phyloP scores from a whole-genome alignment of 2,329 filamentous ascomycete species.

The Fusarium dimerum region DNA sequence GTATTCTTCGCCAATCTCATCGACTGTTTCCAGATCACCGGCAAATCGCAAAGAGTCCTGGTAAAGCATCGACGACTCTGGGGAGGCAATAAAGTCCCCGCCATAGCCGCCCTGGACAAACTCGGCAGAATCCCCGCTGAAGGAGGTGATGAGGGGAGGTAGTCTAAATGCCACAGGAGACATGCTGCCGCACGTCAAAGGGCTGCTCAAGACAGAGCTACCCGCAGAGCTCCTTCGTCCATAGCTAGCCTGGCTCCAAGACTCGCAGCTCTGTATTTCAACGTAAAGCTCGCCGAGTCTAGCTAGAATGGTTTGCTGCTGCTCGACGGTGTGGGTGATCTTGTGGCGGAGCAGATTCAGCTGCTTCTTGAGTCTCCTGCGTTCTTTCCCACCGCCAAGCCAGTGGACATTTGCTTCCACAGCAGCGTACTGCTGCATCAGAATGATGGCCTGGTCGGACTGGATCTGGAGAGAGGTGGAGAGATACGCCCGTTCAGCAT shows the following conservation, averaged over 20 bases:
- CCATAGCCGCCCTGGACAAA: conserved; percentile 32
- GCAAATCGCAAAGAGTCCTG: neutral
- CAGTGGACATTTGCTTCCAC: conserved; percentile 37
- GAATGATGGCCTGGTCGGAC: conserved; percentile 36
- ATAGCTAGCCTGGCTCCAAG: conserved; percentile 37
- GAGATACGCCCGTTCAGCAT: conserved; percentile 50
- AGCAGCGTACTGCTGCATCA: conserved; percentile 41
- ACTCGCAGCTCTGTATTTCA: conserved; percentile 48
- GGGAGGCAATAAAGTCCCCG: neutral
- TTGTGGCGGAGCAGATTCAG: conserved; percentile 42
- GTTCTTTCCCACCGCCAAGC: conserved; percentile 24
- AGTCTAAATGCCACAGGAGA: conserved; percentile 12
- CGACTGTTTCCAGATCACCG: conserved; percentile 26
- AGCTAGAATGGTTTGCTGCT: conserved; percentile 47
- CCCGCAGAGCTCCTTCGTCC: conserved; percentile 13
- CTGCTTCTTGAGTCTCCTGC: conserved; percentile 42
- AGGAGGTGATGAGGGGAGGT: conserved; percentile 20
- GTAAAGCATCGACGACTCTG: conserved; percentile 2
- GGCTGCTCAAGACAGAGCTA: conserved; percentile 12
- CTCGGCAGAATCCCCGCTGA: conserved; percentile 31
- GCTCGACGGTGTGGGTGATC: conserved; percentile 45
- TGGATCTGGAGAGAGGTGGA: conserved; percentile 42
- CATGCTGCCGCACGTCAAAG: conserved; percentile 11
- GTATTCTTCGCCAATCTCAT: conserved; percentile 24
- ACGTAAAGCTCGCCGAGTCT: conserved; percentile 51